phyloP scores from a whole-genome alignment of 108 stramenopile genomes.

The Skeletonema tropicum region DNA sequence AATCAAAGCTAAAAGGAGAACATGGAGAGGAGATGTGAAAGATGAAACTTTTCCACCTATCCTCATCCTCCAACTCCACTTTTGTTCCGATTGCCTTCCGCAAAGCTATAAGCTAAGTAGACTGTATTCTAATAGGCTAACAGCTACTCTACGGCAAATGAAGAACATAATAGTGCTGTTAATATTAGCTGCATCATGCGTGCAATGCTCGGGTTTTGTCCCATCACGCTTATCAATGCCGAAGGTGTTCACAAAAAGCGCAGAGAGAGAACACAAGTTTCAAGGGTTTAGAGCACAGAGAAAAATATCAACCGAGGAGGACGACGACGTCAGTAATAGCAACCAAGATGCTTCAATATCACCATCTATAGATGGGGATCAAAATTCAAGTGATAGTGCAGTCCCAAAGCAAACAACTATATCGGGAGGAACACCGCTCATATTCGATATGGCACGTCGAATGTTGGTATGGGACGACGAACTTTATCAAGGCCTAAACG shows the following conservation, averaged over 20 bases:
- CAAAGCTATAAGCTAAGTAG: too few relatives aligned
- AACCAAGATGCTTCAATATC: background rate
- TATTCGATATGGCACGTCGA: slow-evolving; percentile 78
- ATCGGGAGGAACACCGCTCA: slow-evolving; percentile 64
- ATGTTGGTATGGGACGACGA: slow-evolving; percentile 65
- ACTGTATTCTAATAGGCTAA: too few relatives aligned
- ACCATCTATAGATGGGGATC: background rate
- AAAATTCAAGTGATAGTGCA: background rate
- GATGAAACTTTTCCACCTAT: too few relatives aligned
- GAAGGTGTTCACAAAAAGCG: background rate
- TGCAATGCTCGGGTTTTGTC: background rate
- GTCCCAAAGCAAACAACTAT: slow-evolving; percentile 28
- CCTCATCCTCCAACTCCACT: too few relatives aligned
- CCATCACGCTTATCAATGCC: background rate
- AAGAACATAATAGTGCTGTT: background rate
- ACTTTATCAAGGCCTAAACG: slow-evolving; percentile 42
- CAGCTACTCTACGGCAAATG: background rate
- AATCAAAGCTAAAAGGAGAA: too few relatives aligned
- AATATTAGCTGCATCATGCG: background rate
- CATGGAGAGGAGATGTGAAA: too few relatives aligned
- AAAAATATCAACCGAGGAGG: background rate
- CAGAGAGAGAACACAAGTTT: background rate
- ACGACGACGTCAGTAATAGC: background rate
- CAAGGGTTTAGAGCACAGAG: background rate
- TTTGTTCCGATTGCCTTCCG: too few relatives aligned